These are phyloP conservation scores for Rhododendron williamsianum DNA, from an alignment of 148 eudicot genomes.

Conservation along the genomic window DNA sequence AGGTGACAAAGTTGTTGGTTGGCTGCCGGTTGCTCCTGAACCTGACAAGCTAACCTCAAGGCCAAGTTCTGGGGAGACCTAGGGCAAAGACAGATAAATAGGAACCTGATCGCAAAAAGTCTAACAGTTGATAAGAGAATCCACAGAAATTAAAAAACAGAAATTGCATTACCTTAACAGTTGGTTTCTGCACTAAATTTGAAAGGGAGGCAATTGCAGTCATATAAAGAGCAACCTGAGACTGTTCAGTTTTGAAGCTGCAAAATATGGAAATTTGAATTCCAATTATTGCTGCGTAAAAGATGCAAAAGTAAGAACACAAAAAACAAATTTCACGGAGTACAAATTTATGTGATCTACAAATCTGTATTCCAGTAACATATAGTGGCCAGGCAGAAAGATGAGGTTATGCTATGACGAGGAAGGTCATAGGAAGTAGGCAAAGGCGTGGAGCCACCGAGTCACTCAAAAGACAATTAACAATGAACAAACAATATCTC, in stretches of 20 bases:
- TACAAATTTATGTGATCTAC: not conserved
- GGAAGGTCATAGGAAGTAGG: not conserved
- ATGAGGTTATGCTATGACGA: not conserved
- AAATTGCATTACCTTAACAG: constrained; percentile 47
- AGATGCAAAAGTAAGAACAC: not conserved
- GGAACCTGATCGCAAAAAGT: not conserved
- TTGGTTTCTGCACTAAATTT: constrained; percentile 65
- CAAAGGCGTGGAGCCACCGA: not conserved
- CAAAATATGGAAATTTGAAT: constrained; percentile 15
- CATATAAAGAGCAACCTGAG: constrained; percentile 63
- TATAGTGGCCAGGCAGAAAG: not conserved
- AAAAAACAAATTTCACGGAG: not conserved
- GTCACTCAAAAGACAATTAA: not conserved
- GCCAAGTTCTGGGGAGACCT: constrained; percentile 74
- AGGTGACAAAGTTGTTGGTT: constrained; percentile 89
- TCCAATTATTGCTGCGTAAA: not conserved
- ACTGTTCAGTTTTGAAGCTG: constrained; percentile 84
- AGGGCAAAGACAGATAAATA: constrained; percentile 3
- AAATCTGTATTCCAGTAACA: not conserved
- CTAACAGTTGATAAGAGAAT: not conserved
- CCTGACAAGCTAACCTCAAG: constrained; percentile 74
- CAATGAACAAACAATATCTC: not conserved
- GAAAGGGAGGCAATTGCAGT: constrained; percentile 82
- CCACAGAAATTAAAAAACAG: not conserved
- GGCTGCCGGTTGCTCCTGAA: constrained; percentile 67